Conservation (phyloP, 2,329 filamentous ascomycete genomes). For the Stylonectria norvegica region DNA sequence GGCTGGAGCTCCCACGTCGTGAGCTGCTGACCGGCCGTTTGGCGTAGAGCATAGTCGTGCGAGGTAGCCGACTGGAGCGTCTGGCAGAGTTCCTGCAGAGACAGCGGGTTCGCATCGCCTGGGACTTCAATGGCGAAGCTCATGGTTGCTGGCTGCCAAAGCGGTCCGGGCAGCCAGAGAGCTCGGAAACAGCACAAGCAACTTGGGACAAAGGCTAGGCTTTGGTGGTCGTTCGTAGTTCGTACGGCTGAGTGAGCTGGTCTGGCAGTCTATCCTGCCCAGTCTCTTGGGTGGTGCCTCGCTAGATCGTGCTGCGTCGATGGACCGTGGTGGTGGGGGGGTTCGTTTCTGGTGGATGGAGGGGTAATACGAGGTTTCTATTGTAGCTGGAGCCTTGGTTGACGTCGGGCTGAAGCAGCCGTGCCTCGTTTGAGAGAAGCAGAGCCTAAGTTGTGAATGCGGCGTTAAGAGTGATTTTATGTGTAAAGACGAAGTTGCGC, state of each 20-base stretch:
- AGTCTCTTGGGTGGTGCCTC: no score
- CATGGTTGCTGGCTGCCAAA: slow-evolving; percentile 51
- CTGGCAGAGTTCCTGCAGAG: slow-evolving; percentile 59
- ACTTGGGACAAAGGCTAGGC: slow-evolving; percentile 1
- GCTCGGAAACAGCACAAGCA: slow-evolving; percentile 7
- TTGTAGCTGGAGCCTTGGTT: no score
- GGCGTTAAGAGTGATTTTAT: no score
- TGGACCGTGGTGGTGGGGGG: slow-evolving; percentile 14
- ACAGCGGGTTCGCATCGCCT: slow-evolving; percentile 74
- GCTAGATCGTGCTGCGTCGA: no score
- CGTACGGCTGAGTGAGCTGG: slow-evolving; percentile 2
- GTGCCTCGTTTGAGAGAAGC: no score
- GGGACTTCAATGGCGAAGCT: slow-evolving; percentile 72
- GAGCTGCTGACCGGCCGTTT: slow-evolving; percentile 68
- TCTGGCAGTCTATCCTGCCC: slow-evolving; percentile 6
- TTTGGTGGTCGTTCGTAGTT: no score
- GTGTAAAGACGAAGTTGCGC: no score
- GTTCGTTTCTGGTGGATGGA: slow-evolving; percentile 10
- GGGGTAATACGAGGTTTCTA: slow-evolving; percentile 18
- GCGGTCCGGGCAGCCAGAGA: slow-evolving; percentile 17
- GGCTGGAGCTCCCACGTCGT: slow-evolving; percentile 65
- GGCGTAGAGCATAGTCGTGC: slow-evolving; percentile 58
- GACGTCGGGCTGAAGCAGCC: no score
- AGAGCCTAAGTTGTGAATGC: no score
- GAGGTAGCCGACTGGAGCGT: slow-evolving; percentile 63